Evolutionary conservation across 1,284 basidiomycete genomes (phyloP).

Genomic region (Cutaneotrichosporon sp.): DNA sequence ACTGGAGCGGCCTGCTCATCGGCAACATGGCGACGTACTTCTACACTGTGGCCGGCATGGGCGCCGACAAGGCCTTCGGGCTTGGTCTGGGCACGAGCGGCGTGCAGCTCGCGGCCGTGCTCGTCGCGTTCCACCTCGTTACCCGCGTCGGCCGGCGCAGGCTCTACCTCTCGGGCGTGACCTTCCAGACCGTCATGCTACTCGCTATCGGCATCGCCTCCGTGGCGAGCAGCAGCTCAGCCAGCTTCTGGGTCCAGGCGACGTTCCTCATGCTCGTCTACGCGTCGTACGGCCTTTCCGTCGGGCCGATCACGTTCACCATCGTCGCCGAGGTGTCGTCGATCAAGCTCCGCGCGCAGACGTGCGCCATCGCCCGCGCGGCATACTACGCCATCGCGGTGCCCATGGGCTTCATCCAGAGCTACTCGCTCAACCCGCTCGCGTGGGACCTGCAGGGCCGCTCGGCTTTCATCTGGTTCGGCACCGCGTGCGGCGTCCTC

Average conservation of each 20-base stretch:
- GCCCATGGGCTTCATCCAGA: conserved; percentile 27
- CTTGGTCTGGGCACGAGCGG: conserved; percentile 42
- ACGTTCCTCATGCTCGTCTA: conserved; percentile 37
- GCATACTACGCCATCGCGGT: conserved; percentile 53
- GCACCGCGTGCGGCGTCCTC: conserved; percentile 27
- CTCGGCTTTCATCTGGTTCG: conserved; percentile 52
- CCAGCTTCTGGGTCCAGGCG: conserved; percentile 16
- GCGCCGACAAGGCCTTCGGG: conserved; percentile 34
- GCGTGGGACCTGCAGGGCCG: conserved; percentile 41
- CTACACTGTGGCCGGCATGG: conserved; percentile 41
- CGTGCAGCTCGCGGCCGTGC: conserved; percentile 45
- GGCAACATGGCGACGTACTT: conserved; percentile 33
- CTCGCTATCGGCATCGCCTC: conserved; percentile 2
- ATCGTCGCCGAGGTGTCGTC: conserved; percentile 19
- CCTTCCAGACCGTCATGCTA: conserved; percentile 12
- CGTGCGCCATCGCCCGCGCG: conserved; percentile 50
- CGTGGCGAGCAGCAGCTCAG: neutral
- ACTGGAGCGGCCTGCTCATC: conserved; percentile 44
- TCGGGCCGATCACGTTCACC: conserved; percentile 31
- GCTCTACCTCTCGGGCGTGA: conserved; percentile 42
- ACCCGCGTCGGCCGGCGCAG: conserved; percentile 44
- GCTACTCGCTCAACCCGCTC: conserved; percentile 42
- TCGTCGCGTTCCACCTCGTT: conserved; percentile 48
- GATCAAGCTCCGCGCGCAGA: conserved; percentile 41
- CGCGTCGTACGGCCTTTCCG: conserved; percentile 29